Base-by-base conservation (phyloP, 805 yeast genomes). In the Myxozyma mucilagina region DNA sequence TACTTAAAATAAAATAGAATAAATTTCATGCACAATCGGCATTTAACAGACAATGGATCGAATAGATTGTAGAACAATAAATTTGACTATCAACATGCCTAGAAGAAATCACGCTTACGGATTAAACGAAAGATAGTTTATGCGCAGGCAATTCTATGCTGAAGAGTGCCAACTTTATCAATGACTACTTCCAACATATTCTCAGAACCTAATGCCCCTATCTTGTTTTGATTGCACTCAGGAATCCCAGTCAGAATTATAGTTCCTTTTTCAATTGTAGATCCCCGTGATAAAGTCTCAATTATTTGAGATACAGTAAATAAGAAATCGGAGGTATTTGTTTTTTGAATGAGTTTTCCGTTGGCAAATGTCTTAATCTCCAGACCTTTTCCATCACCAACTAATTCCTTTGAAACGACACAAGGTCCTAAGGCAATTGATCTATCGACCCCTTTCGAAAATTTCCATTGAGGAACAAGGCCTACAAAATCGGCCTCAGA, bases 381-480 rank as follows among this genome's bases (percentile, higher is more conserved):
- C 42, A 48, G 13, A 18, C 41, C 41, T 11, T 4, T 9, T 7
- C 42, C 53, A 20, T 48, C 53, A 42, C 53, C 53, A 35, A 48
- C 14, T n/a, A 47, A 44, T 2, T 49, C 47, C 2, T 75, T 57
- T 1, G 79, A 70, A 1, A 80, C 82, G 48, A 82, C 73, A 5
- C 78, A 79, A 4, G 86, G 86, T 4, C 85, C 86, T 56, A 82
- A 68, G 24, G 86, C 85, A 1, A 84, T 83, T 77, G 79, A 82
- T 2, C 78, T 76, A 57, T 82, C 86, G 66, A 79, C 82, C 77
- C 78, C 77, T 69, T 82, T 82, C 13, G 82, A 81, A 10, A 78
- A 70, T 39, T 77, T 71, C 76, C 81, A 82, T 63, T 82, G 86
- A n/a, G 54, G 54, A 38, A 39, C 45, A 10, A 18, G 35, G n/a